Base-by-base conservation (phyloP, 352 stramenopile species). In the Phytophthora constricta region DNA sequence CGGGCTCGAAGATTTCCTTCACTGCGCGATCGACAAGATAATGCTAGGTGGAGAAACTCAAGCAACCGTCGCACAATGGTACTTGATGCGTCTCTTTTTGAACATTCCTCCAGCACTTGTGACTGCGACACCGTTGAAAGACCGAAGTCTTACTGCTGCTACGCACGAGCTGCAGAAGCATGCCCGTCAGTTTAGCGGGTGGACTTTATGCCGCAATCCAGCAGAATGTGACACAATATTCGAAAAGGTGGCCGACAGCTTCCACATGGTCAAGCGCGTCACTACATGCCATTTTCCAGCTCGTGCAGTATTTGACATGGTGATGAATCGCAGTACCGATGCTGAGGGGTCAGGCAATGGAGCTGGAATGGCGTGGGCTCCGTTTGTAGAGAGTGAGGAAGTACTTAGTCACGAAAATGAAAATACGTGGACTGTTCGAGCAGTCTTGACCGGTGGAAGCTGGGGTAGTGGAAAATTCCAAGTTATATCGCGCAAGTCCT, bases 261-360 rank as follows among this genome's bases (percentile, higher is more conserved):
- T 91, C 45, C 77, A 73, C 49, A 85, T 89, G 72, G 48, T 91
- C 50, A 94, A 94, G 55, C 74, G 86, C 7, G 70, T 89, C 23
- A 76, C 74, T 5, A 81, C 69, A 31, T 87, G 85, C 42, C 58
- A 73, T 13, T 94, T 91, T 48, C 86, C 86, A 41, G 80, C 86
- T 27, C 82, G 86, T 13, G 84, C 86, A 0, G 61, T 92, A 26
- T 94, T 91, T 53, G 86, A 92, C 55, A 81, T 89, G 70, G 76
- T 91, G 28, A 83, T 82, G 20, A 87, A 80, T 41, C 69, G 65
- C 45, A 74, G 62, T 47, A 57, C 61, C 47, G 65, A 65, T 33
- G 48, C 62, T 10, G 62, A 75, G 28, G 50, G 59, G 27, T 42
- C 42, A 4, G 48, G 60, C 5, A 34, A 19, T 16, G 64, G 64